These are phyloP conservation scores for Candida berthetii DNA, from an alignment of 805 yeast species.

Conservation along the genomic window DNA sequence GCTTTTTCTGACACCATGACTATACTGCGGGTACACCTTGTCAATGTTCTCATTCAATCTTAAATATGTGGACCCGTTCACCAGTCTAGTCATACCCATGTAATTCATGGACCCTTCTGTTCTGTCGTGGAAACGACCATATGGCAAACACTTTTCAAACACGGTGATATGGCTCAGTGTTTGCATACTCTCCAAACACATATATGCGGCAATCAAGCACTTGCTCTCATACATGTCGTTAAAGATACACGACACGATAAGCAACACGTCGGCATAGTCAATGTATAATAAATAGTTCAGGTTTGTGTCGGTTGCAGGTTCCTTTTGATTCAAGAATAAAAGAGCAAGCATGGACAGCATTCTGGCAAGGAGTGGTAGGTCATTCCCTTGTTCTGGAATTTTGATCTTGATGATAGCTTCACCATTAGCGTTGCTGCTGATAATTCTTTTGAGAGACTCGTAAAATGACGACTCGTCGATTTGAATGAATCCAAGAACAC, in stretches of 20 bases:
- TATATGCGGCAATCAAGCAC: neutral
- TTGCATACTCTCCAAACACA: neutral
- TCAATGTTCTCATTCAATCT: neutral
- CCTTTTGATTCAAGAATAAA: neutral
- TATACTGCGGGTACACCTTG: neutral
- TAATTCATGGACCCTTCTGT: neutral
- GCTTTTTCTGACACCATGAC: neutral
- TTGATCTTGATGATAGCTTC: neutral
- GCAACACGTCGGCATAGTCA: neutral
- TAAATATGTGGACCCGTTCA: neutral
- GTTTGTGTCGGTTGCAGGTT: neutral
- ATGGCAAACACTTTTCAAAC: neutral
- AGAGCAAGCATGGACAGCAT: neutral
- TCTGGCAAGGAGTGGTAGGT: neutral
- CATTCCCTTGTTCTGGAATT: neutral
- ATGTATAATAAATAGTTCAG: neutral
- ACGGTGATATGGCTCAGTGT: neutral
- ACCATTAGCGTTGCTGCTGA: neutral
- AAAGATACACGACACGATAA: neutral
- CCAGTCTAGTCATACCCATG: neutral
- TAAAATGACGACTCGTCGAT: neutral
- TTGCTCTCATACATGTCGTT: neutral
- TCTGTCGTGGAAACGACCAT: neutral
- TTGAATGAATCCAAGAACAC: neutral
- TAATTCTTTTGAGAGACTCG: neutral